These are phyloP conservation scores for Lipomyces mesembrius DNA, from an alignment of 805 yeast genomes.

Conservation along the genomic window DNA sequence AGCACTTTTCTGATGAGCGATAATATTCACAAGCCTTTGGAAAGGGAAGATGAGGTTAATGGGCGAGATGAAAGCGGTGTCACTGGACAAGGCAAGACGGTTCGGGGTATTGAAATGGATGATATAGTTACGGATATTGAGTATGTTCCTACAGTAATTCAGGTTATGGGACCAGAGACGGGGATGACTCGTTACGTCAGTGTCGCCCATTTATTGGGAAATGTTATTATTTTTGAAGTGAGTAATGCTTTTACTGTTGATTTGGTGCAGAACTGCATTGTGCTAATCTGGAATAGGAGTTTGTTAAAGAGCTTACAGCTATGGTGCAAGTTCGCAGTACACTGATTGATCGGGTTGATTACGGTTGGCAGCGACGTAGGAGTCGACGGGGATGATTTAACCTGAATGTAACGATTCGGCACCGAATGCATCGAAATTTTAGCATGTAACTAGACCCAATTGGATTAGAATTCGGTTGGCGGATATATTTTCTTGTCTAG, in stretches of 20 bases:
- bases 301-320: slow-evolving; percentile 42
- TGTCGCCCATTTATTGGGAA: slow-evolving; percentile 39
- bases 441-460: background rate
- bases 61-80: background rate
- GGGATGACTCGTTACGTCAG: slow-evolving; percentile 36
- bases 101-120: slow-evolving; percentile 28
- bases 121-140: slow-evolving; percentile 27
- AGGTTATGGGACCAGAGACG: slow-evolving; percentile 24
- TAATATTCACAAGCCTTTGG: slow-evolving; percentile 16
- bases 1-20: slow-evolving; percentile 16
- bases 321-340: slow-evolving; percentile 39
- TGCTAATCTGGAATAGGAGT: slow-evolving; percentile 30
- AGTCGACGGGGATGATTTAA: background rate
- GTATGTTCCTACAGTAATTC: slow-evolving; percentile 29
- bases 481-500: too few species aligned
- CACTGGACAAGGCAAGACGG: slow-evolving; percentile 6
- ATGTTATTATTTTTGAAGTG: slow-evolving; percentile 36
- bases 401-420: background rate
- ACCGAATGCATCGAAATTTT: background rate
- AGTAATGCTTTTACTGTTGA: background rate
- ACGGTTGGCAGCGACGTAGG: slow-evolving; percentile 26
- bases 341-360: slow-evolving; percentile 24
- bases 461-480: background rate
- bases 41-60: slow-evolving; percentile 9
- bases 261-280: background rate